phyloP scores from a whole-genome alignment of 805 yeast genomes.

The Cyberlindnera veronae region DNA sequence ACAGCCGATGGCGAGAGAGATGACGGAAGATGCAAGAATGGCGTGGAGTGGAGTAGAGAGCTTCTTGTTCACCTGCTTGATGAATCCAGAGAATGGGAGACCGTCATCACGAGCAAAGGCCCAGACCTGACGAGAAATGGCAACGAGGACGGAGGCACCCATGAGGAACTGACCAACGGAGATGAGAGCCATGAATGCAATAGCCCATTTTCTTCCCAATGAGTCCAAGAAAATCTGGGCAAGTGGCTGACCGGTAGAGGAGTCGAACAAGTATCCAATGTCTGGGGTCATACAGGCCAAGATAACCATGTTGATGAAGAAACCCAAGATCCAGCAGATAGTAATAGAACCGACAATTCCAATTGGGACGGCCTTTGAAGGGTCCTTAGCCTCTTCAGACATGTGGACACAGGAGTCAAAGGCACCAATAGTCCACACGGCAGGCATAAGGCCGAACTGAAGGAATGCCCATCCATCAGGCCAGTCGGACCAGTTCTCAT shows the following conservation, averaged over 20 bases:
- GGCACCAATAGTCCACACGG: conserved; percentile 75
- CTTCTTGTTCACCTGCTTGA: conserved; percentile 54
- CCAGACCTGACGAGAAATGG: conserved; percentile 67
- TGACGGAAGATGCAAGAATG: conserved; percentile 40
- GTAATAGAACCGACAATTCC: conserved; percentile 61
- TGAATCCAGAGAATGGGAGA: conserved; percentile 53
- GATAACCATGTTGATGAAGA: conserved; percentile 51
- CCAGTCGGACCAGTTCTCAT: conserved; percentile 50
- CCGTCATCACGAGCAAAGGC: conserved; percentile 78
- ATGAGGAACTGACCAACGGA: conserved; percentile 60
- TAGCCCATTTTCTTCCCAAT: conserved; percentile 63
- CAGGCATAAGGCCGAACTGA: conserved; percentile 57
- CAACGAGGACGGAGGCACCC: conserved; percentile 61
- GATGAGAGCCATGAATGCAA: conserved; percentile 59
- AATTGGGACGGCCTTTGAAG: conserved; percentile 58
- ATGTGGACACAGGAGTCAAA: conserved; percentile 71
- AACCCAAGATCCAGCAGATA: conserved; percentile 57
- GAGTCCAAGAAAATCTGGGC: conserved; percentile 63
- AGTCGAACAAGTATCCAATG: conserved; percentile 36
- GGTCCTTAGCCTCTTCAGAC: conserved; percentile 68
- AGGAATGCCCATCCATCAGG: conserved; percentile 55
- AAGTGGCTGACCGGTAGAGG: conserved; percentile 57
- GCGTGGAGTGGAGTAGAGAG: conserved; percentile 67
- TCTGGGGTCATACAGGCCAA: conserved; percentile 51
- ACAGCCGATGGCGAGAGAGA: conserved; percentile 37